Evolutionary conservation across 768 basidiomycete species (phyloP).

Genomic region (Mycena rosella): DNA sequence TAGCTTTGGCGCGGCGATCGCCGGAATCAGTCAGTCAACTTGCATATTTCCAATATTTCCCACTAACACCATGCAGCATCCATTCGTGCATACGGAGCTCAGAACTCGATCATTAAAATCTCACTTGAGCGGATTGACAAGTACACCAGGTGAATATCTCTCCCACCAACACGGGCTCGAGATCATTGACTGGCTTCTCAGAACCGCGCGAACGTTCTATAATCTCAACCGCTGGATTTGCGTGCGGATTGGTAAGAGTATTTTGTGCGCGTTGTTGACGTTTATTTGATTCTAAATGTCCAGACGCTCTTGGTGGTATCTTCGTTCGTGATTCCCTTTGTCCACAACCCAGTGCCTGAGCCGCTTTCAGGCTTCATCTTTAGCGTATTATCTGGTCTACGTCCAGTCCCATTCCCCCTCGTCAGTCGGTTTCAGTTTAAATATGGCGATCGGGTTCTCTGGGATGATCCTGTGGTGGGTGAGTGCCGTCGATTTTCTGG

Average conservation of each 20-base stretch:
- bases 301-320: conserved; percentile 56
- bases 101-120: conserved; percentile 51
- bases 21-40: conserved; percentile 56
- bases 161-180: not conserved
- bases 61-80: conserved; percentile 37
- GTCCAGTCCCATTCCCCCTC: conserved; percentile 48
- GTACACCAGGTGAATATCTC: conserved; percentile 43
- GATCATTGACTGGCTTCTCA: not conserved
- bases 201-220: conserved; percentile 52
- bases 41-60: not conserved
- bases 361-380: conserved; percentile 38
- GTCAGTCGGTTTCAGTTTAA: conserved; percentile 55
- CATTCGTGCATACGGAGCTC: conserved; percentile 65
- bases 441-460: conserved; percentile 61
- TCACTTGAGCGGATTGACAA: conserved; percentile 57
- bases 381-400: conserved; percentile 60
- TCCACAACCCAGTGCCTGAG: not conserved
- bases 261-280: not conserved
- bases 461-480: conserved; percentile 57
- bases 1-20: conserved; percentile 59
- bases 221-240: conserved; percentile 53
- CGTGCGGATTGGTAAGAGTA: conserved; percentile 46
- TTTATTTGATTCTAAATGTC: not conserved
- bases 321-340: conserved; percentile 48
- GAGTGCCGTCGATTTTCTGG: not conserved